Base-by-base conservation (phyloP, 352 stramenopile genomes). In the Phytopythium delawarense region DNA sequence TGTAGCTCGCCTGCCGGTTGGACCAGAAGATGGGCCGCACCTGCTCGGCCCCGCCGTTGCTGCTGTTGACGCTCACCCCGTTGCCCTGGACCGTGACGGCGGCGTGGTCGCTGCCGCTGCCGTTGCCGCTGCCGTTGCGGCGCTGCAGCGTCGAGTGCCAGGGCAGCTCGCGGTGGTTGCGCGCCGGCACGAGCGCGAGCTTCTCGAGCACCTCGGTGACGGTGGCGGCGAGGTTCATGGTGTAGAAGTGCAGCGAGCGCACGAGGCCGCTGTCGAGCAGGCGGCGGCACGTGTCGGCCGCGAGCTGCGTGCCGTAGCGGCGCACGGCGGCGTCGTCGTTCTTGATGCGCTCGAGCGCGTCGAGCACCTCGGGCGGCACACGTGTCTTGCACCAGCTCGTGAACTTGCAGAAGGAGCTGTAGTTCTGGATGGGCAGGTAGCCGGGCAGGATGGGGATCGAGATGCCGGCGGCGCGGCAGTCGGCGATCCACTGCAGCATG, bases 11-110 rank as follows among this genome's bases (percentile, higher is more conserved):
- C 54, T 97, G 96, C 20, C 97, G 89, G 74, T 99, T 99, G 7
- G 96, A 97, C 97, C 97, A 99, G 64, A 99, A 98, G 63, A 99
- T 99, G 30, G 96, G 97, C 28, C 96, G 92, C 52, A 98, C 81
- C 62, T 91, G 94, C 67, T 97, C 90, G 8, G 74, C 77, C 53
- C 83, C 64, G 49, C 67, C 79, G 61, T 89, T 78, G 35, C 78
- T 81, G 54, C 62, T 81, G 63, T 89, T 63, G 18, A 44, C 74
- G 49, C 49, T 45, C 12, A 16, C 40, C 20, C 16, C 49, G 16
- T 18, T 80, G 92, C 64, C 91, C 84, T 7, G 75, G 77, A 52
- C 81, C 63, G 50, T 78, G 79, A 35, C 66, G 77, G 45, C 6
- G 21, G 45, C 12, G 40, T 46, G 13, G 40, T 46, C 40, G 16